Evolutionary conservation across 169 alveolate genomes (phyloP), one percentile per base, ranked within the genome.

Genomic region (Plasmodium knowlesi): DNA sequence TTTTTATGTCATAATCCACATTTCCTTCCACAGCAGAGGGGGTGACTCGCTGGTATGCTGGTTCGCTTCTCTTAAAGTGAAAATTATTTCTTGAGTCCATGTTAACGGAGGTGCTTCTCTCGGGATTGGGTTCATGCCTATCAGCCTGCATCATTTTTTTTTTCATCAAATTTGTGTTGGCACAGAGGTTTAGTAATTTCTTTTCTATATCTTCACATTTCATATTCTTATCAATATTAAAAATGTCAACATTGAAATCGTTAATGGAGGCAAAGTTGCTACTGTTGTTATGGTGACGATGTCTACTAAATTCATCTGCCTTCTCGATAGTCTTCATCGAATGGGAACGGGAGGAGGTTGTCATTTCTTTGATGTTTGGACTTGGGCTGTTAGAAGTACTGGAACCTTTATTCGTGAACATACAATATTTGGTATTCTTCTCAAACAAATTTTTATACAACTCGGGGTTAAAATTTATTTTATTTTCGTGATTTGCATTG

Each of bases 1-100:
- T 86, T 37, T 86, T 86, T 14, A 86, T 86, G 37, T 86, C 93
- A 54, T 86, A 86, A 28, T 86, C 93, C n/a, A 74, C 93, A 10
- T 37, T 53, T 4, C 67, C 83, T 3, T 74, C 85, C 43, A n/a
- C 72, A 70, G 32, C 22, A 41, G 19, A 22, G 41, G 53, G 14
- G 19, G 32, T 22, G 32, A 28, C 78, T 19, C 76, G 28, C 43
- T 37, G 32, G 30, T 14, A 43, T 16, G 74, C 2, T 5, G 83
- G 41, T 71, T 84, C 84, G 30, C 12, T 71, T 84, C 22, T 84
- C 19, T 41, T 43, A 71, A 30, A 16, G 8, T 34, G 72, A 25
- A 41, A 43, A 25, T 8, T 84, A 22, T 8, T 84, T 41, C 46
- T 41, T 5, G 43, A 34, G 25, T 67, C 54, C 46, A 82, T 16